Evolutionary conservation across 495 filamentous ascomycete species (phyloP), one percentile per base, ranked within the genome.

Genomic region (Xylaria longipes): DNA sequence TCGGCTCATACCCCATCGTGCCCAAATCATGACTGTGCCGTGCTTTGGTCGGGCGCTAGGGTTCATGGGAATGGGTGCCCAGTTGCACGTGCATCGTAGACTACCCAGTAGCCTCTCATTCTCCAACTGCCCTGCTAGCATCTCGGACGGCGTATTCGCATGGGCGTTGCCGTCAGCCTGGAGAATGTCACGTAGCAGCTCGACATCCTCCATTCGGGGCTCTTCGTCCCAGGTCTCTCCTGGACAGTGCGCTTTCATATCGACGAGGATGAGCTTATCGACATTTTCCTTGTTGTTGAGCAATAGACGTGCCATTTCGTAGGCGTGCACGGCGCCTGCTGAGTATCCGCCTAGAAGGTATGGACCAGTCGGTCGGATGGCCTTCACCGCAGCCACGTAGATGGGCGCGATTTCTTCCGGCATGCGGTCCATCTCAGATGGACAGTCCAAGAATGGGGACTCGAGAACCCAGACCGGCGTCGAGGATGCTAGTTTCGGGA

Each of bases 271-370:
- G 7, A 94, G 85, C 22, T 85, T 85, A 50, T 88, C 87, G 62
- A 94, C 89, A n/a, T 78, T 73, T 69, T 93, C 89, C 25, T 89
- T 89, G 35, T 82, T 80, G 6, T 86, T 82, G 70, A 90, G 82
- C 5, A 94, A 81, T 48, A 90, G 87, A 20, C 85, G 85, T 11
- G 85, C 86, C 29, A 89, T 87, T 69, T 93, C 91, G 77, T 91
- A 94, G 17, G 92, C 91, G 71, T 91, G 87, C 65, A 92, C 91
- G 50, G 91, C 92, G 67, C 92, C 92, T 14, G 91, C 92, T 25
- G 89, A 91, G 91, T 92, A 94, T 27, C 89, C 89, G 43, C 84
- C 88, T 17, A 91, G 68, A 57, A 82, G 60, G 62, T 91, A 91
- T 0, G 89, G 89, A 1, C 89, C 89, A 0, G 75, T 31, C 1